These are phyloP conservation scores for Scedosporium dehoogii DNA, from an alignment of 2,329 filamentous ascomycete species.

Conservation along the genomic window DNA sequence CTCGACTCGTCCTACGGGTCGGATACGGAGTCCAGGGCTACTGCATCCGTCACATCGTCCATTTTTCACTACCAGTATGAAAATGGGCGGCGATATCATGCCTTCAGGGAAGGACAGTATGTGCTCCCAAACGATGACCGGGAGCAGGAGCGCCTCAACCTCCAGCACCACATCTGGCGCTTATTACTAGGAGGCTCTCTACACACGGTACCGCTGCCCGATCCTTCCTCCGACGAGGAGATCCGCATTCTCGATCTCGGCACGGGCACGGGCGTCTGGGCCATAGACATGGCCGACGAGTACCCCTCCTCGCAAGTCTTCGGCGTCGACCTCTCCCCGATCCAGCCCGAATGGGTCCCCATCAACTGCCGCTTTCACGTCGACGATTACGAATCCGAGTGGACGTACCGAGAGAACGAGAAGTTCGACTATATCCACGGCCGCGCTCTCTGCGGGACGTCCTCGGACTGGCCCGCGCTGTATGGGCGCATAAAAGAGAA, in stretches of 20 bases:
- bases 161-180: conserved; percentile 44
- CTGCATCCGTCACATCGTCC: conserved; percentile 28
- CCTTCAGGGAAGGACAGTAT: conserved; percentile 33
- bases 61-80: conserved; percentile 34
- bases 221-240: conserved; percentile 9
- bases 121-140: conserved; percentile 39
- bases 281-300: conserved; percentile 34
- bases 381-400: conserved; percentile 49
- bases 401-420: conserved; percentile 30
- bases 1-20: background rate
- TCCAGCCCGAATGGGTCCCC: conserved; percentile 48
- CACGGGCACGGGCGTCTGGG: conserved; percentile 52
- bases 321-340: conserved; percentile 48
- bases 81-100: conserved; percentile 38
- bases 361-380: conserved; percentile 55
- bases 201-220: conserved; percentile 32
- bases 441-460: conserved; percentile 15
- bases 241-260: conserved; percentile 45
- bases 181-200: conserved; percentile 32
- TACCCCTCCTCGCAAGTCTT: conserved; percentile 24
- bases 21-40: background rate
- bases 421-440: conserved; percentile 23
- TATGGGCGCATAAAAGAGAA: conserved; percentile 18
- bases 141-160: conserved; percentile 44
- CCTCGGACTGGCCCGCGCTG: conserved; percentile 20